Evolutionary conservation across 148 eudicot species (phyloP), one percentile per base, ranked within the genome.

Genomic region (Vaccinium vitisidaea): DNA sequence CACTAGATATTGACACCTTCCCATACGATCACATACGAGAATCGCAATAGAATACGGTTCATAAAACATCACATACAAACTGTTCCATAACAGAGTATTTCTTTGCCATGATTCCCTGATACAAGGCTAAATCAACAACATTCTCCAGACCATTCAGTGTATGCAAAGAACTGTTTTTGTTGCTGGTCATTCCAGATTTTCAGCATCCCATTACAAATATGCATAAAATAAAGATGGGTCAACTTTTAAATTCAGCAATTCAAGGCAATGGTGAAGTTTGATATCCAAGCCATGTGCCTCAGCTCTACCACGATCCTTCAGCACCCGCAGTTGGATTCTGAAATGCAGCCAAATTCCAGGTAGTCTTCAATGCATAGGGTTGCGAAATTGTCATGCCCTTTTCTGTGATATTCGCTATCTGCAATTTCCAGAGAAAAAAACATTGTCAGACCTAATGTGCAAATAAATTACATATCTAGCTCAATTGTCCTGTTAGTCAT

Each of bases 381-480:
- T 90, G 91, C 55, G 94, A 95, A 32, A 91, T 85, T 21, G 91
- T 85, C 79, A 89, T 87, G 5, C 94, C 98, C 75, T 92, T 94
- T 89, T 94, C 98, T 0, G 97, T 95, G 85, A 95, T 90, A 80
- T 92, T 94, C 0, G 97, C 97, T 80, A 95, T 95, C 97, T 95
- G 92, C 85, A 77, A 77, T 84, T 84, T 53, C 49, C 58, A 78
- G 54, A 78, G 54, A 79, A 15, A 80, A 56, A 23, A 82, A 56
- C 18, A 43, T 2, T 75, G 6, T 32, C 53, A 84, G 36, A 63
- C 82, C 6, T 54, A 49, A 82, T 32, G 50, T 27, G 32, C 18
- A 11, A 46, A 50, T 19, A 18, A 36, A 7, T 15, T 73, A 48
- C 61, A 52, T 8, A 70, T 70, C 49, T 16, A 18, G 43, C 16